Evolutionary conservation across 116 monocot species (phyloP).

Genomic region (Iris pallida): DNA sequence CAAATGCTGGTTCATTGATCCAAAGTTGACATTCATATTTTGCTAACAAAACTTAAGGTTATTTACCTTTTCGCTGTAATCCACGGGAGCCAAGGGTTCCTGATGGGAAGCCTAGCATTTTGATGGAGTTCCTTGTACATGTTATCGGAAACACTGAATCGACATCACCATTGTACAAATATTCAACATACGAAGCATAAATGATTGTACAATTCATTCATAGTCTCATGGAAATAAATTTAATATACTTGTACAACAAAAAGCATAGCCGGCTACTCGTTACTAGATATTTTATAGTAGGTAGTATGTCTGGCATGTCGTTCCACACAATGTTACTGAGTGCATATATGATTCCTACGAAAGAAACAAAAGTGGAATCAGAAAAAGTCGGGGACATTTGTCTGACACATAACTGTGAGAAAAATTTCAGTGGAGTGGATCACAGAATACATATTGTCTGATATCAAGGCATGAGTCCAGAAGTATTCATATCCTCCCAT

Average conservation of each 20-base stretch:
- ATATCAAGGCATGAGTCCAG: constrained; percentile 38
- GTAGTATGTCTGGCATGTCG: constrained; percentile 28
- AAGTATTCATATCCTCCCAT: constrained; percentile 18
- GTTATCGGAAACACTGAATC: constrained; percentile 37
- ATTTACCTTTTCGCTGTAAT: constrained; percentile 16
- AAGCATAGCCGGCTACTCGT: too few relatives aligned
- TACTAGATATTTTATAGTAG: neutral
- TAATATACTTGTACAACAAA: too few relatives aligned
- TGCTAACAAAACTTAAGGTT: too few relatives aligned
- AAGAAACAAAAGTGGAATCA: neutral
- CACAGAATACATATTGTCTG: too few relatives aligned
- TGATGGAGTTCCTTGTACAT: constrained; percentile 24
- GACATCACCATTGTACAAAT: constrained; percentile 34
- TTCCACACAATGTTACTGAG: constrained; percentile 7
- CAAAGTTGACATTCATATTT: too few relatives aligned
- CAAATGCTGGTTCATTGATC: too few relatives aligned
- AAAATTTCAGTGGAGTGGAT: constrained; percentile 17
- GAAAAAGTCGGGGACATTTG: neutral
- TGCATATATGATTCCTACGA: neutral
- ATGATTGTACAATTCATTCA: too few relatives aligned
- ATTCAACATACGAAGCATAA: too few relatives aligned
- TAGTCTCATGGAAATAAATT: too few relatives aligned
- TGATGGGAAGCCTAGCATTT: constrained; percentile 23
- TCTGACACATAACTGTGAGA: too few relatives aligned
- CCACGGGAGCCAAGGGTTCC: constrained; percentile 32